Evolutionary conservation across 2,329 filamentous ascomycete species (phyloP).

Genomic region (Fusarium aywerte): DNA sequence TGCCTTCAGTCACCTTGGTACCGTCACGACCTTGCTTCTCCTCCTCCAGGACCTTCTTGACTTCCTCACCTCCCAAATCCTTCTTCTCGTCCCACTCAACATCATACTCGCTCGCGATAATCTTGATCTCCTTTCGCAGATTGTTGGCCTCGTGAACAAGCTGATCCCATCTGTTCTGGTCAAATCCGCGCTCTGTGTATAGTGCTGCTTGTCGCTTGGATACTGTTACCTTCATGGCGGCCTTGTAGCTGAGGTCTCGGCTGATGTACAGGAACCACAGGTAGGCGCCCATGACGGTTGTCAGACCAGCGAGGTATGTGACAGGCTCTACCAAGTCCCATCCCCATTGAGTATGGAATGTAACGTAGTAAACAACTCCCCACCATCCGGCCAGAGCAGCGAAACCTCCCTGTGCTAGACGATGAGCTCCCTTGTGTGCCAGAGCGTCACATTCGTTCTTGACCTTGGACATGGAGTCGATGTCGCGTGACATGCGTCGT

Average conservation of each 20-base stretch:
- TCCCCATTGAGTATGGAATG: conserved; percentile 78
- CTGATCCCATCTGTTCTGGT: conserved; percentile 79
- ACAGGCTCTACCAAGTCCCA: conserved; percentile 94
- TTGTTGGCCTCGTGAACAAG: conserved; percentile 83
- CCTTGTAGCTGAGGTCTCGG: conserved; percentile 86
- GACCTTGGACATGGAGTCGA: conserved; percentile 75
- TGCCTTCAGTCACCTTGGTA: conserved; percentile 52
- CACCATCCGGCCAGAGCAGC: conserved; percentile 80
- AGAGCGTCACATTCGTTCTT: conserved; percentile 84
- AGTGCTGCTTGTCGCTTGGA: conserved; percentile 79
- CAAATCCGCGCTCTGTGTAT: conserved; percentile 80
- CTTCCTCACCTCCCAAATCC: conserved; percentile 77
- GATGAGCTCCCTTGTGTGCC: conserved; percentile 80
- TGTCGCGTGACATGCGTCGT: conserved; percentile 74
- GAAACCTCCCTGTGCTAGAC: conserved; percentile 83
- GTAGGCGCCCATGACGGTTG: conserved; percentile 88
- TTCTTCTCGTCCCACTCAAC: conserved; percentile 85
- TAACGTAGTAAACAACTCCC: conserved; percentile 80
- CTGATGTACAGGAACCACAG: conserved; percentile 95
- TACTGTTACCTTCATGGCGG: conserved; percentile 88
- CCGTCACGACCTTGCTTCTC: conserved; percentile 57
- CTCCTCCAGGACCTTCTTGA: conserved; percentile 66
- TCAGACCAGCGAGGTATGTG: conserved; percentile 88
- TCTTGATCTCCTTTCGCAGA: conserved; percentile 80
- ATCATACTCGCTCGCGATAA: conserved; percentile 86